Percentiles rank a stretch among this genome's conserved stretches.
These are phyloP conservation scores for Rhododendron molle DNA, from an alignment of 148 eudicot species.

Conservation along the genomic window DNA sequence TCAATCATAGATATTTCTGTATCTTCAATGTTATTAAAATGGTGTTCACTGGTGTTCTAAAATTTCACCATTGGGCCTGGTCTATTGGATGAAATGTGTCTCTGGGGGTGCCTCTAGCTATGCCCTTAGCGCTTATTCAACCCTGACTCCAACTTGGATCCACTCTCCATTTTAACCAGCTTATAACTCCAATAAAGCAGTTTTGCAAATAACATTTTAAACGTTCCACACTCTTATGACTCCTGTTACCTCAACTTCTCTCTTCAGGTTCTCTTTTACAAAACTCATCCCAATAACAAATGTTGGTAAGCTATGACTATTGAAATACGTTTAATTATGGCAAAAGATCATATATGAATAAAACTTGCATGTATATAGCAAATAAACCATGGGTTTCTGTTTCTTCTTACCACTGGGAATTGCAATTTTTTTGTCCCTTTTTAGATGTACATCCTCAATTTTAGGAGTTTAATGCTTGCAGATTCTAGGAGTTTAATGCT, in stretches of 20 bases:
- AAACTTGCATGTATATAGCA: background rate
- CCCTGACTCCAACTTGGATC: background rate
- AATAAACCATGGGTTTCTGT: background rate
- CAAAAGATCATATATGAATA: background rate
- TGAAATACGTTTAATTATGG: background rate
- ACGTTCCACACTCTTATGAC: background rate
- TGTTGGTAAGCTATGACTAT: background rate
- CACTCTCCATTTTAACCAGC: background rate
- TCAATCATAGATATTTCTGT: background rate
- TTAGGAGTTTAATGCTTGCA: background rate
- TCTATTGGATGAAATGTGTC: too few species aligned
- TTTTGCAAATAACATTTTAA: background rate
- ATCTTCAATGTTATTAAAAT: background rate
- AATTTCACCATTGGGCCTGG: background rate
- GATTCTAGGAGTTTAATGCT: background rate
- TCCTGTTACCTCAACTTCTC: background rate
- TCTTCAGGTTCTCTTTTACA: background rate
- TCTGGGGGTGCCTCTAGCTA: too few species aligned
- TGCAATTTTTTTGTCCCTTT: background rate
- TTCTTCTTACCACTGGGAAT: background rate
- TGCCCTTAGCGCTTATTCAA: too few species aligned
- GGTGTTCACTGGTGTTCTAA: background rate
- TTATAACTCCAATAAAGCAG: background rate
- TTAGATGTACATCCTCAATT: background rate
- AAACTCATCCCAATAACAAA: background rate